Base-by-base conservation (phyloP, 75 land plant genomes). In the Larix kaempferi region DNA sequence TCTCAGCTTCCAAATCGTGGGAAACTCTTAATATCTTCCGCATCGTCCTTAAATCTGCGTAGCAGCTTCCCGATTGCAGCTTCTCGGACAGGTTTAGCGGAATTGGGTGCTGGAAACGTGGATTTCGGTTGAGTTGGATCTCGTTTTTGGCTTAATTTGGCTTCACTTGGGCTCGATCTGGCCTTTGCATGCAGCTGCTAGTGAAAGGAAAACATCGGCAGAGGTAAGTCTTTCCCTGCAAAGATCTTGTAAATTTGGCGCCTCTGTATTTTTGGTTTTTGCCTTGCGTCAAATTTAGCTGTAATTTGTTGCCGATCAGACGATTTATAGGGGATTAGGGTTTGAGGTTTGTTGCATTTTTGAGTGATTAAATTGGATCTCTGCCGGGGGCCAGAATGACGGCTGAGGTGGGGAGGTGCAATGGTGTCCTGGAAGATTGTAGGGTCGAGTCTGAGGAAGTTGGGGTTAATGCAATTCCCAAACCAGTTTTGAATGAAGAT, bases 311-410 rank as follows among this genome's bases (percentile, higher is more conserved):
- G 39, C 22, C 11, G 72, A 67, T 67, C 49, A 8, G 41, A 66
- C 29, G 49, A 2, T 39, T 17, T 39, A 37, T 39, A 19, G 52
- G 72, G 52, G 52, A 67, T 67, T 35, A 21, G 72, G 72, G 41
- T 67, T 67, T 67, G 52, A 22, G 23, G 39, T 3, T 5, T 39
- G 6, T 67, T 19, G 21, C 6, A 39, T 67, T 67, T 67, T 67
- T 39, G 21, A n/a, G n/a, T 21, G 72, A 39, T 67, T 67, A 41
- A 35, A n/a, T 66, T 67, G 72, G 72, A 67, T 67, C 72, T 67
- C 44, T 25, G 13, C 12, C 12, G 27, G 1, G 64, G 64, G 41
- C 21, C 1, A 67, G 22, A 39, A 67, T 67, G 72, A 67, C 72
- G 72, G 44, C 72, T 67, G 72, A 67, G 22, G 37, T 39, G 41